phyloP scores from a whole-genome alignment of 2,329 filamentous ascomycete species.

The Ophiosphaerella korrae region DNA sequence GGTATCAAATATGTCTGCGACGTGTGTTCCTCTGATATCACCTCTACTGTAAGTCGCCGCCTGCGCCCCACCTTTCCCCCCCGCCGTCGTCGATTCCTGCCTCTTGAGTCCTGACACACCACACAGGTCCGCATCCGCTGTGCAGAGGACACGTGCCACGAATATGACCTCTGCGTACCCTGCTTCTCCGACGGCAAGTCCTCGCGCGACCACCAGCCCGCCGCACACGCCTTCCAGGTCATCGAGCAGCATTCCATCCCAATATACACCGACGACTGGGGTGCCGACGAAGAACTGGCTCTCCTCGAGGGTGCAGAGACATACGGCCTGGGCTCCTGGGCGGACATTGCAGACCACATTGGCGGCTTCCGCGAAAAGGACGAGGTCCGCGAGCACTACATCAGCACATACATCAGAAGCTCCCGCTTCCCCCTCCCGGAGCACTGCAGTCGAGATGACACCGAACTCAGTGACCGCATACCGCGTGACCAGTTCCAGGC shows the following conservation, averaged over 20 bases:
- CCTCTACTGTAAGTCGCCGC: slow-evolving; percentile 76
- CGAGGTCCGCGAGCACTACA: slow-evolving; percentile 93
- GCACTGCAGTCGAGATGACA: slow-evolving; percentile 82
- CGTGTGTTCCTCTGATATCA: slow-evolving; percentile 94
- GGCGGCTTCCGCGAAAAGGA: slow-evolving; percentile 93
- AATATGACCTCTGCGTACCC: slow-evolving; percentile 95
- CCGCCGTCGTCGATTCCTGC: too few relatives aligned
- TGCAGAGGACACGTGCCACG: slow-evolving; percentile 74
- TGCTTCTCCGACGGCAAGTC: slow-evolving; percentile 86
- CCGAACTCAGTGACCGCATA: slow-evolving; percentile 75
- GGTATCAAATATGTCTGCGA: slow-evolving; percentile 91
- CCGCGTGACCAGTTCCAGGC: slow-evolving; percentile 92
- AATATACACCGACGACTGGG: slow-evolving; percentile 94
- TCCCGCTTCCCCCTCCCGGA: slow-evolving; percentile 84
- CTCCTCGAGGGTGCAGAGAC: slow-evolving; percentile 93
- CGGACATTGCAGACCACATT: slow-evolving; percentile 97
- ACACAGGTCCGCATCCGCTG: slow-evolving; percentile 89
- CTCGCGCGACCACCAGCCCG: slow-evolving; percentile 83
- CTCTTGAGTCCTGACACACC: slow-evolving; percentile 1
- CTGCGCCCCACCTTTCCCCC: background rate
- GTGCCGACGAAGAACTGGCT: slow-evolving; percentile 94
- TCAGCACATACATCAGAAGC: slow-evolving; percentile 84
- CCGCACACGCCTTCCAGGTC: slow-evolving; percentile 85
- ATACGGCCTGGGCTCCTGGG: slow-evolving; percentile 96
- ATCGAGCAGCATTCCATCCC: slow-evolving; percentile 99